A percentile compares a stretch with the other conserved stretches of the same genome.
Evolutionary conservation across 2,329 filamentous ascomycete genomes (phyloP).

Genomic region (Scleromitrula shiraiana): DNA sequence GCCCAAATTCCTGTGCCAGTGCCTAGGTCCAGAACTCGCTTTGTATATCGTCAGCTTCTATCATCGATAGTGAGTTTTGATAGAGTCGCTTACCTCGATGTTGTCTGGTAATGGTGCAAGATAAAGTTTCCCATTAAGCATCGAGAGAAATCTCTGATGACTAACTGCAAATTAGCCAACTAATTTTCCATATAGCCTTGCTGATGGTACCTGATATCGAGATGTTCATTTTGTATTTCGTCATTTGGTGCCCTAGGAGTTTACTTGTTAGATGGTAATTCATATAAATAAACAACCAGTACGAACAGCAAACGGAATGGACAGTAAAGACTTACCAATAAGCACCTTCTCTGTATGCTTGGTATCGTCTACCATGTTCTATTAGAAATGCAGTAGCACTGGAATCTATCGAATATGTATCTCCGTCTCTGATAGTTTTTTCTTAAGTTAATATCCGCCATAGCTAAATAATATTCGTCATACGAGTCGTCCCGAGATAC

Average conservation of each 20-base stretch:
- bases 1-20: conserved; percentile 39
- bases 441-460: neutral
- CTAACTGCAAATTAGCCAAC: conserved; percentile 18
- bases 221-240: conserved; percentile 25
- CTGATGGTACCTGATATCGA: conserved; percentile 19
- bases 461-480: neutral
- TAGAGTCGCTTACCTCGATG: conserved; percentile 14
- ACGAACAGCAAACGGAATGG: neutral
- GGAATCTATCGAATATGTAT: conserved; percentile 30
- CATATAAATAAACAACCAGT: neutral
- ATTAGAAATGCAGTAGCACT: conserved; percentile 24
- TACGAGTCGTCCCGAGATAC: neutral
- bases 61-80: neutral
- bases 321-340: conserved; percentile 19
- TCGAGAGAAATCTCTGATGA: conserved; percentile 23
- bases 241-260: conserved; percentile 26
- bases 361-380: conserved; percentile 43
- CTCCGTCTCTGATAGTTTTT: conserved; percentile 8
- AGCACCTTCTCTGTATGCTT: conserved; percentile 37
- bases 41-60: neutral
- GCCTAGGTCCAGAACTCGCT: conserved; percentile 20
- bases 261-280: neutral
- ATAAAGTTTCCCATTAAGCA: conserved; percentile 20
- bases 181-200: too few species aligned
- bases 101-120: conserved; percentile 27